Percentiles rank a stretch among this genome's conserved stretches.
phyloP scores from a whole-genome alignment of 305 asterid species.

The Fraxinus platypoda region DNA sequence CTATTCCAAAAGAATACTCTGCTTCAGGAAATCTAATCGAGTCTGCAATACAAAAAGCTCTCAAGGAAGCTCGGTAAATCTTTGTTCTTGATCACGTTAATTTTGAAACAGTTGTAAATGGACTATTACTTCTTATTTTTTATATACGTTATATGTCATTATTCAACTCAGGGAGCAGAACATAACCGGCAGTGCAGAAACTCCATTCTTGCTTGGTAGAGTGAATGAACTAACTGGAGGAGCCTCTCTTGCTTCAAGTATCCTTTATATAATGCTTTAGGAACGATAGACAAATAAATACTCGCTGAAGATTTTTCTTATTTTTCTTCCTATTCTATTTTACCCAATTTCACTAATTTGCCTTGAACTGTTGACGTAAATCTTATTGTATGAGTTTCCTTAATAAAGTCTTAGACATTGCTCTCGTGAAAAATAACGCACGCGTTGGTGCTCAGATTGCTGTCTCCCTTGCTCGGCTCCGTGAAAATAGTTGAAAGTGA shows the following conservation, averaged over 20 bases:
- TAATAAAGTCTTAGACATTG: conserved; percentile 58
- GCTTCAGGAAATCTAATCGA: conserved; percentile 79
- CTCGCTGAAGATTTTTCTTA: no score
- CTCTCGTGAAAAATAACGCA: conserved; percentile 90
- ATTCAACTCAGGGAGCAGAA: conserved; percentile 65
- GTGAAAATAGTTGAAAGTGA: conserved; percentile 31
- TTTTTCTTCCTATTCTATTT: neutral
- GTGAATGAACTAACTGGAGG: conserved; percentile 91
- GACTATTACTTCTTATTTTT: neutral
- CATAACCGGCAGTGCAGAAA: conserved; percentile 78
- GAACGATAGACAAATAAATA: neutral
- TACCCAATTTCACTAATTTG: neutral
- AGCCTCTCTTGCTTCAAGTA: conserved; percentile 89
- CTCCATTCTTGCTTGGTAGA: conserved; percentile 88
- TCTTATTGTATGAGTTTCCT: conserved; percentile 38
- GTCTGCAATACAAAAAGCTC: conserved; percentile 83
- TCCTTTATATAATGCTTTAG: conserved; percentile 37
- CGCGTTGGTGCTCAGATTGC: conserved; percentile 75
- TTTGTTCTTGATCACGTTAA: conserved; percentile 1
- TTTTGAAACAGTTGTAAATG: neutral
- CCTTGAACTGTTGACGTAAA: neutral
- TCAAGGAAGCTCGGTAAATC: conserved; percentile 72
- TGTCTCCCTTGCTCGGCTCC: conserved; percentile 65
- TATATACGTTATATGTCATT: neutral
- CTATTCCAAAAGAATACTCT: conserved; percentile 80